Percentiles rank a stretch among this genome's conserved stretches.
Conservation (phyloP, 2,329 filamentous ascomycete species). For the Alternaria solani region DNA sequence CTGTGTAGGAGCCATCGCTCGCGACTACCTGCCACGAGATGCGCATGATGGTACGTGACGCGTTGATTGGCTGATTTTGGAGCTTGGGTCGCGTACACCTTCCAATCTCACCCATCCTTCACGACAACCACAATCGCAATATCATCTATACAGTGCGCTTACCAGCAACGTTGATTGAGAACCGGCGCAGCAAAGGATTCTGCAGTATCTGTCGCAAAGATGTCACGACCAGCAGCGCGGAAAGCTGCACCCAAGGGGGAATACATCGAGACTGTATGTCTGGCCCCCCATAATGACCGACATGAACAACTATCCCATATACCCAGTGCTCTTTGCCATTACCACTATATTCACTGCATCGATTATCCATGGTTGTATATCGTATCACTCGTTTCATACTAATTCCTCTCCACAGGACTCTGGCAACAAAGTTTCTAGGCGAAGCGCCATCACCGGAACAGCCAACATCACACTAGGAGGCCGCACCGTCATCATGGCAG, state of each 20-base stretch:
- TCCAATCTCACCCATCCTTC: background rate
- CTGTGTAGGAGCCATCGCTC: background rate
- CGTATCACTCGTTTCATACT: background rate
- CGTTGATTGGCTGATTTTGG: slow-evolving; percentile 8
- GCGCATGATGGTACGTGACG: background rate
- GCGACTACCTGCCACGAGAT: background rate
- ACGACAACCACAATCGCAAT: background rate
- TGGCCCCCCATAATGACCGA: background rate
- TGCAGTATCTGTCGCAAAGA: slow-evolving; percentile 16
- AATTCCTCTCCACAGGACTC: slow-evolving; percentile 71
- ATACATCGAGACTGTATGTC: slow-evolving; percentile 93
- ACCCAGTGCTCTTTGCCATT: background rate
- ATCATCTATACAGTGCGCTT: too few relatives aligned
- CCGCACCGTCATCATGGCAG: slow-evolving; percentile 91
- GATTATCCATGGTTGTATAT: background rate
- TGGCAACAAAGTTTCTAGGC: slow-evolving; percentile 96
- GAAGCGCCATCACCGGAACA: slow-evolving; percentile 89
- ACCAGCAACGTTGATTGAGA: background rate
- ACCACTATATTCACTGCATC: background rate
- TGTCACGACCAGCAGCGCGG: slow-evolving; percentile 62
- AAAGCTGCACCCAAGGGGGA: slow-evolving; percentile 75
- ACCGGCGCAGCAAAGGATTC: background rate
- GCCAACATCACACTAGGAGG: slow-evolving; percentile 98
- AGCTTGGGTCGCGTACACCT: slow-evolving; percentile 14
- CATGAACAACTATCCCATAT: background rate